Conservation (phyloP, 805 yeast genomes). For the Ogataea dorogensis region DNA sequence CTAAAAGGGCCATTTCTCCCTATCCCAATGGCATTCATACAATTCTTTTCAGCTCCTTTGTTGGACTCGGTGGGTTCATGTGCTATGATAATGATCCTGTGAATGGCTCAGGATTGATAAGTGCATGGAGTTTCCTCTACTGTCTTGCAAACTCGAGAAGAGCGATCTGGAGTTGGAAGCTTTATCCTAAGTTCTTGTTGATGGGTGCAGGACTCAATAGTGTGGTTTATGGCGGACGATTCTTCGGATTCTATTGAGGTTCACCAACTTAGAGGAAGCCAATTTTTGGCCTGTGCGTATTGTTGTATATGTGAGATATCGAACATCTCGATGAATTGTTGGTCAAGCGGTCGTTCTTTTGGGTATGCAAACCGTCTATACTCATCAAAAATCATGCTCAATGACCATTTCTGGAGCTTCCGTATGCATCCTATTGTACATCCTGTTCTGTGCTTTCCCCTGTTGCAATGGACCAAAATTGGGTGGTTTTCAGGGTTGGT, state of each 20-base stretch:
- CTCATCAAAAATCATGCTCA: constrained; percentile 93
- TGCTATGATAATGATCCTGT: constrained; percentile 71
- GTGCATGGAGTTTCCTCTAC: constrained; percentile 81
- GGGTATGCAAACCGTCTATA: constrained; percentile 94
- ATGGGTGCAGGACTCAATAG: constrained; percentile 62
- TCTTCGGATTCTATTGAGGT: constrained; percentile 42
- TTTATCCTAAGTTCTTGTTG: constrained; percentile 61
- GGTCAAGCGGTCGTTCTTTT: constrained; percentile 92
- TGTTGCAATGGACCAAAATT: constrained; percentile 86
- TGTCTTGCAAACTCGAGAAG: constrained; percentile 67
- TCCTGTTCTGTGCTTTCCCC: constrained; percentile 97
- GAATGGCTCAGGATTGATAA: constrained; percentile 76
- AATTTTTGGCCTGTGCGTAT: constrained; percentile 48
- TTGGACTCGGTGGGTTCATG: constrained; percentile 70
- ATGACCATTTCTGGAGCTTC: constrained; percentile 86
- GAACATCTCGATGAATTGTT: constrained; percentile 90
- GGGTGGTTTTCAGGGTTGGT: constrained; percentile 89
- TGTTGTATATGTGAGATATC: constrained; percentile 61
- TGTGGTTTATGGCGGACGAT: constrained; percentile 66
- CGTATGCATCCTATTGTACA: constrained; percentile 92
- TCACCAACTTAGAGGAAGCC: constrained; percentile 73
- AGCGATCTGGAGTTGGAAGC: constrained; percentile 51
- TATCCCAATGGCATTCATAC: constrained; percentile 29
- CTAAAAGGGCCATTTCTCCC: constrained; percentile 20
- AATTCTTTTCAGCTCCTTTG: constrained; percentile 57